Conservation (phyloP, 164 flowering plant species). For the Sedum album region DNA sequence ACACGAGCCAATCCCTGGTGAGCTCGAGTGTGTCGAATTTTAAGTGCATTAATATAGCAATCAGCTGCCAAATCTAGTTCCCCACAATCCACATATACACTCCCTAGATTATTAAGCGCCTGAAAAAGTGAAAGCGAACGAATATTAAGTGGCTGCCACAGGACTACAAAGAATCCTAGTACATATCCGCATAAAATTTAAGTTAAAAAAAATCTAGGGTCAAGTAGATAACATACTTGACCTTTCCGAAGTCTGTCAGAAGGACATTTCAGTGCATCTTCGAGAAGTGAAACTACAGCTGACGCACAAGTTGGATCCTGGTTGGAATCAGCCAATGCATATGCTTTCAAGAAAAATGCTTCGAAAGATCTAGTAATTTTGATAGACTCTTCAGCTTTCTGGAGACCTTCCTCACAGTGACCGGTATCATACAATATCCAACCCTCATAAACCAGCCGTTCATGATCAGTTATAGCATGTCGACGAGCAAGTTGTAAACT, state of each 20-base stretch:
- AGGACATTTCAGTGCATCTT: conserved; percentile 92
- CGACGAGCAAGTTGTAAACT: conserved; percentile 88
- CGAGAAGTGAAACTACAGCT: conserved; percentile 76
- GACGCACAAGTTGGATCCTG: conserved; percentile 76
- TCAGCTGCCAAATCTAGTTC: conserved; percentile 81
- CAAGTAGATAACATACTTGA: conserved; percentile 47
- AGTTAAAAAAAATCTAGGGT: neutral
- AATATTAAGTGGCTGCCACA: neutral
- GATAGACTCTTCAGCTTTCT: conserved; percentile 85
- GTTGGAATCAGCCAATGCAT: conserved; percentile 96
- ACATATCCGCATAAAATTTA: neutral
- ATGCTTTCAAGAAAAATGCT: conserved; percentile 94
- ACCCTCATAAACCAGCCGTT: conserved; percentile 91
- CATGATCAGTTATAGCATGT: conserved; percentile 83
- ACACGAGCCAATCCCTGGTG: conserved; percentile 99
- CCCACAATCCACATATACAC: conserved; percentile 82
- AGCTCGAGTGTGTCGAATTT: conserved; percentile 87
- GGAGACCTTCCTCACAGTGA: conserved; percentile 89
- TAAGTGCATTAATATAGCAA: conserved; percentile 90
- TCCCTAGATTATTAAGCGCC: conserved; percentile 98
- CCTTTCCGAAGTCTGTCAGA: conserved; percentile 98
- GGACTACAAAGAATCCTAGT: too few relatives aligned
- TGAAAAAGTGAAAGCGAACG: conserved; percentile 12
- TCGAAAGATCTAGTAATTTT: conserved; percentile 78
- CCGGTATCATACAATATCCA: conserved; percentile 98